Evolutionary conservation across 768 basidiomycete species (phyloP).

Genomic region (Hygrophorus russula): DNA sequence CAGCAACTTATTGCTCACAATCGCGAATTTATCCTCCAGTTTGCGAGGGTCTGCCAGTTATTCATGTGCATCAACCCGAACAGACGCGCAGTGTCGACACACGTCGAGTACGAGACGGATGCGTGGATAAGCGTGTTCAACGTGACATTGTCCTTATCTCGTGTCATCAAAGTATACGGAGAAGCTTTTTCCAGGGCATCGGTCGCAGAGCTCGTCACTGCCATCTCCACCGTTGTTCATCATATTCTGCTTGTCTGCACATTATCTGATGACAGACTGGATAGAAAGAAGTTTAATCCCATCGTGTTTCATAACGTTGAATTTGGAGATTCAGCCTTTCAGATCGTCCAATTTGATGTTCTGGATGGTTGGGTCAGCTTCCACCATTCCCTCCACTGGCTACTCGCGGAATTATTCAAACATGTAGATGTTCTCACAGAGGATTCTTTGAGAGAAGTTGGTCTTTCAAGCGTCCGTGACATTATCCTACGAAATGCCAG

Average conservation of each 20-base stretch:
- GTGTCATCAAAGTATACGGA: conserved; percentile 83
- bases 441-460: conserved; percentile 38
- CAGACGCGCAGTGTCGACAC: conserved; percentile 66
- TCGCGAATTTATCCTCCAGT: conserved; percentile 54
- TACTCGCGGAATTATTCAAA: conserved; percentile 82
- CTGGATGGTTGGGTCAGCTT: conserved; percentile 80
- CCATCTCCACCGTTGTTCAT: conserved; percentile 58
- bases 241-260: conserved; percentile 67
- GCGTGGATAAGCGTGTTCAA: conserved; percentile 97
- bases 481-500: conserved; percentile 50
- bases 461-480: conserved; percentile 44
- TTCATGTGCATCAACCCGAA: conserved; percentile 95
- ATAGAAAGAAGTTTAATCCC: conserved; percentile 50
- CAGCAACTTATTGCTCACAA: conserved; percentile 68
- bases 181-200: conserved; percentile 62
- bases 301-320: conserved; percentile 54
- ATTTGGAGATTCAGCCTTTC: conserved; percentile 49
- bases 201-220: conserved; percentile 47
- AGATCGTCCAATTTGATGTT: conserved; percentile 71
- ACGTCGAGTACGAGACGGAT: conserved; percentile 95
- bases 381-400: conserved; percentile 87
- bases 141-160: conserved; percentile 80
- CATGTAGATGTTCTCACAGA: conserved; percentile 60
- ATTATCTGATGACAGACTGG: conserved; percentile 53
- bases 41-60: conserved; percentile 69